Percentiles rank a stretch among this genome's conserved stretches.
Evolutionary conservation across 1,139 yeast species (phyloP).

Genomic region (Yamadazyma taylorii): DNA sequence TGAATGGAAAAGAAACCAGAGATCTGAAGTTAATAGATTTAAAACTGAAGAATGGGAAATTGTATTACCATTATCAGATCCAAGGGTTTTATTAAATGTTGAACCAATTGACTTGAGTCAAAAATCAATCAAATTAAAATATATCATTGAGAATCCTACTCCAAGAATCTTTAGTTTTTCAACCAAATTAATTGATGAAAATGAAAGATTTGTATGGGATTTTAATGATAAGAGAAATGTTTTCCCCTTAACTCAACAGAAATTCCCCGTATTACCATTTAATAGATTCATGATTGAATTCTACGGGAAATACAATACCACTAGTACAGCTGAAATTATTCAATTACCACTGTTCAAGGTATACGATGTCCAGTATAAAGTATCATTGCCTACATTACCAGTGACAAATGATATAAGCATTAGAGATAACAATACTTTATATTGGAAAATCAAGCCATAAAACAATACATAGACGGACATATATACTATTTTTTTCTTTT

Average conservation of each 20-base stretch:
- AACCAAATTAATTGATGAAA: slow-evolving; percentile 33
- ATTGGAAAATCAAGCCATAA: slow-evolving; percentile 14
- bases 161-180: slow-evolving; percentile 65
- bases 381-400: slow-evolving; percentile 56
- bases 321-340: slow-evolving; percentile 18
- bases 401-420: slow-evolving; percentile 33
- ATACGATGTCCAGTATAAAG: slow-evolving; percentile 66
- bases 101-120: slow-evolving; percentile 16
- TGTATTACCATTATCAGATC: slow-evolving; percentile 64
- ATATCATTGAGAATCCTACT: slow-evolving; percentile 73
- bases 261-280: slow-evolving; percentile 63
- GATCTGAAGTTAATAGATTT: slow-evolving; percentile 23
- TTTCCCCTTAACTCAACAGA: slow-evolving; percentile 27
- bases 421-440: slow-evolving; percentile 19
- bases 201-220: slow-evolving; percentile 26
- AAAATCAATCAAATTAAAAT: slow-evolving; percentile 34
- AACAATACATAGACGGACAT: slow-evolving; percentile 1
- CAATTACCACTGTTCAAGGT: slow-evolving; percentile 59
- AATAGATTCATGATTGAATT: slow-evolving; percentile 46
- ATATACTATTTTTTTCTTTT: neutral
- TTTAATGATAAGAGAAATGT: slow-evolving; percentile 29
- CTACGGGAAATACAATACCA: slow-evolving; percentile 28
- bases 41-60: slow-evolving; percentile 46
- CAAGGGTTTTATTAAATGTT: slow-evolving; percentile 55
- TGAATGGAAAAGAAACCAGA: slow-evolving; percentile 34